Percentiles rank a stretch among this genome's conserved stretches.
These are phyloP conservation scores for Tylopilus plumbeoviolaceoides DNA, from an alignment of 768 basidiomycete genomes.

Conservation along the genomic window DNA sequence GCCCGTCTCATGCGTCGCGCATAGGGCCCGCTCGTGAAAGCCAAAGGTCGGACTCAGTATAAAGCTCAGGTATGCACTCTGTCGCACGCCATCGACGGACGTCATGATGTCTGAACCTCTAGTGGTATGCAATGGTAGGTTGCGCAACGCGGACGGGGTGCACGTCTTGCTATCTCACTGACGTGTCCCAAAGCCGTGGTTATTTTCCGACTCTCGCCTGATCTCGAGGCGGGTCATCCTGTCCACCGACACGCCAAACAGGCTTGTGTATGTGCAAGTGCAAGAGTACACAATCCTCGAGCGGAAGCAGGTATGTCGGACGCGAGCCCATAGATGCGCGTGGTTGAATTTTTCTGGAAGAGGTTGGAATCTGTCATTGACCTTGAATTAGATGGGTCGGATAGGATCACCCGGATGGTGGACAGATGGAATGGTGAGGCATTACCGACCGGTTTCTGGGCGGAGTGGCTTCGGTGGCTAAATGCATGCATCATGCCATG, in stretches of 20 bases:
- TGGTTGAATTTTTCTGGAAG: background rate
- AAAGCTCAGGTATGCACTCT: background rate
- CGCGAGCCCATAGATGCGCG: no score
- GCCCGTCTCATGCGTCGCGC: background rate
- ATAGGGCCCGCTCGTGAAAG: background rate
- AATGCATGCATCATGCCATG: background rate
- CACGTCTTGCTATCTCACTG: background rate
- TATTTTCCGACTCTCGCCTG: conserved; percentile 46
- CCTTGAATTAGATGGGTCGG: background rate
- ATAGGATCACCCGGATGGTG: background rate
- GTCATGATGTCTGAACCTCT: background rate
- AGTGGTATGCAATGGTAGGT: conserved; percentile 1
- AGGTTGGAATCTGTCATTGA: background rate
- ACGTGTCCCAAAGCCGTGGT: background rate
- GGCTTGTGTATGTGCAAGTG: background rate
- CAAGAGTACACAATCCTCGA: background rate
- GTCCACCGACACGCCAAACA: background rate
- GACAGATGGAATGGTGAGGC: background rate
- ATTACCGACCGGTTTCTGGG: background rate
- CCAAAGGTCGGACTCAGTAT: background rate
- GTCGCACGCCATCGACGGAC: background rate
- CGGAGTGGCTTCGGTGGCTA: background rate
- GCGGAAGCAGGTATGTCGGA: background rate
- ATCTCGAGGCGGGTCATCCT: conserved; percentile 37
- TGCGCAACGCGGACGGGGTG: background rate